Conservation (phyloP, 2,329 filamentous ascomycete species). For the Alternaria metachromatica region DNA sequence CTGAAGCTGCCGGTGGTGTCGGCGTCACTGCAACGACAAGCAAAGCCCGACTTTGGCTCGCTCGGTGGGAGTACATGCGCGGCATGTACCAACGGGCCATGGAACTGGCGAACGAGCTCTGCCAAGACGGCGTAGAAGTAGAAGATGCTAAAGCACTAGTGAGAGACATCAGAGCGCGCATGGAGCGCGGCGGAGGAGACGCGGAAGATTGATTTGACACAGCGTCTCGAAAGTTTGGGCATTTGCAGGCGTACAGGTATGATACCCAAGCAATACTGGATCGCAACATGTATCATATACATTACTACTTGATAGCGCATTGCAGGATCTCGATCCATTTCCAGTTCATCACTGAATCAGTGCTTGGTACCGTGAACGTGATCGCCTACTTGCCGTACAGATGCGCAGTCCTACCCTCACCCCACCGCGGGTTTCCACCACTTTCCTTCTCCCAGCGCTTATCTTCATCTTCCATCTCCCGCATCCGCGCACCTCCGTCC, state of each 20-base stretch:
- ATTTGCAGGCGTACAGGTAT: conserved; percentile 17
- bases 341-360: neutral
- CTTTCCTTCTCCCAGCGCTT: neutral
- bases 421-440: conserved; percentile 1
- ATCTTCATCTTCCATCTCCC: neutral
- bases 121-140: conserved; percentile 93
- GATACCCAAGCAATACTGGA: conserved; percentile 13
- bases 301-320: neutral
- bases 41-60: conserved; percentile 93
- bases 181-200: conserved; percentile 58
- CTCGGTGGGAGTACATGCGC: conserved; percentile 76
- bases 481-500: neutral
- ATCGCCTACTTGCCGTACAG: neutral
- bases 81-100: conserved; percentile 79
- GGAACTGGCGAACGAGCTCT: conserved; percentile 85
- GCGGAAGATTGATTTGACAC: conserved; percentile 4
- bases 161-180: conserved; percentile 79
- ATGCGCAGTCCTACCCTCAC: neutral
- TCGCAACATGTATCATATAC: neutral
- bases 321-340: neutral
- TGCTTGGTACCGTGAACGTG: neutral
- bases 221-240: neutral
- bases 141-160: conserved; percentile 96
- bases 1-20: conserved; percentile 64
- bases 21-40: conserved; percentile 92